Percentiles rank a stretch among this genome's conserved stretches.
These are phyloP conservation scores for Eimeria necatrix DNA, from an alignment of 169 alveolate species.

Conservation along the genomic window DNA sequence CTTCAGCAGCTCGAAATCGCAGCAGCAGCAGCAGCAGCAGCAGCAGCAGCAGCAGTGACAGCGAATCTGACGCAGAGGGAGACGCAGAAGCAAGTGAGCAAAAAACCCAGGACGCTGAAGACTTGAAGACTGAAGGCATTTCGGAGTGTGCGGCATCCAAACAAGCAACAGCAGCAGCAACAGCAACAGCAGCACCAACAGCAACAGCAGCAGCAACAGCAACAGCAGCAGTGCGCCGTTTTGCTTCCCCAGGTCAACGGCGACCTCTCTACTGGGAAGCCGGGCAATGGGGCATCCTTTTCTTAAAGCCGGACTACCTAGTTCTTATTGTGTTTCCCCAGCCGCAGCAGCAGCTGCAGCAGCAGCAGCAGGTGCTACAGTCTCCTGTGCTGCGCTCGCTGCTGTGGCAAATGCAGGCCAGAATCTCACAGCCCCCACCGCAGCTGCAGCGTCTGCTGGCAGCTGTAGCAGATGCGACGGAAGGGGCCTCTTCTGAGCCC, in stretches of 20 bases:
- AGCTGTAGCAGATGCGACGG: conserved; percentile 33
- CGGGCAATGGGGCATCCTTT: conserved; percentile 39
- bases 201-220: conserved; percentile 24
- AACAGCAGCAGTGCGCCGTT: neutral
- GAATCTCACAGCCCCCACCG: neutral
- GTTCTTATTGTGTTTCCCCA: conserved; percentile 7
- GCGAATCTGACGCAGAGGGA: conserved; percentile 19
- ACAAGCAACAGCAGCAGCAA: neutral
- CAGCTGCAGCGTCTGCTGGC: conserved; percentile 36
- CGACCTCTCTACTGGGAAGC: conserved; percentile 63
- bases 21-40: conserved; percentile 45
- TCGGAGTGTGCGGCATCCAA: neutral
- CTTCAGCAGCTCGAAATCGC: neutral
- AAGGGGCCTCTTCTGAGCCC: neutral
- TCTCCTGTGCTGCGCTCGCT: conserved; percentile 55
- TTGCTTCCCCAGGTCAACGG: neutral
- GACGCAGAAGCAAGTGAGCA: neutral
- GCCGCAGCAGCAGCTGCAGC: conserved; percentile 59
- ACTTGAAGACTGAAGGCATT: neutral
- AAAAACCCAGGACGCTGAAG: neutral
- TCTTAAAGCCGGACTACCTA: conserved; percentile 9
- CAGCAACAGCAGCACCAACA: conserved; percentile 12
- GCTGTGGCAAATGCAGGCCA: conserved; percentile 28
- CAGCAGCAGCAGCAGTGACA: conserved; percentile 55
- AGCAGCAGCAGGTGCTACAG: conserved; percentile 42